Conservation (phyloP, 2,329 filamentous ascomycete species). For the Colletotrichum filicis region DNA sequence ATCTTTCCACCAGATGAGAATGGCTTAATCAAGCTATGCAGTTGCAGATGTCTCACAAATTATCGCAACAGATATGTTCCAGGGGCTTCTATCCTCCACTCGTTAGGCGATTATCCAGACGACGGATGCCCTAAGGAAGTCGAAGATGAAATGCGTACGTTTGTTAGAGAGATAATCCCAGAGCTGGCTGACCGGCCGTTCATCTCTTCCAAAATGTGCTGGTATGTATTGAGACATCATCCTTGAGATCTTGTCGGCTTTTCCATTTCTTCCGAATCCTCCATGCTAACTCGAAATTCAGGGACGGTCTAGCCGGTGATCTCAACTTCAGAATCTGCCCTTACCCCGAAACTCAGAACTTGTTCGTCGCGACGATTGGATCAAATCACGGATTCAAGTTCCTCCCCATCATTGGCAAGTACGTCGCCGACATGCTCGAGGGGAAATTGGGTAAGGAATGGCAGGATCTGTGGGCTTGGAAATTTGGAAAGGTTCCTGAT, state of each 20-base stretch:
- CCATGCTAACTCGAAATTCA: constrained; percentile 1
- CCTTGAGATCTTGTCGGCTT: neutral
- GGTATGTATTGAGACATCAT: constrained; percentile 53
- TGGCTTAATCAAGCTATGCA: constrained; percentile 62
- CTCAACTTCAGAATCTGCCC: constrained; percentile 41
- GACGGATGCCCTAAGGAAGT: constrained; percentile 59
- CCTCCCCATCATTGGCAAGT: constrained; percentile 62
- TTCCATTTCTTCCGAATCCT: neutral
- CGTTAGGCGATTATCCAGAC: constrained; percentile 40
- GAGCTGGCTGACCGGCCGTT: constrained; percentile 60
- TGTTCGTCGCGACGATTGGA: constrained; percentile 63
- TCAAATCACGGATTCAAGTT: constrained; percentile 66
- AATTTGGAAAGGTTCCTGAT: constrained; percentile 35
- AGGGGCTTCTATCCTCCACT: constrained; percentile 36
- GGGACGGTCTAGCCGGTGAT: constrained; percentile 45
- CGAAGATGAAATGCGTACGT: constrained; percentile 61
- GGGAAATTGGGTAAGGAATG: constrained; percentile 53
- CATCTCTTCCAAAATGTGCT: constrained; percentile 60
- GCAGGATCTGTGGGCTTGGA: constrained; percentile 49
- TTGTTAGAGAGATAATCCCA: constrained; percentile 61
- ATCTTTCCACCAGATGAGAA: constrained; percentile 65
- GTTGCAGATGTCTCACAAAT: constrained; percentile 63
- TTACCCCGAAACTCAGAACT: constrained; percentile 40
- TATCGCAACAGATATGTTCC: constrained; percentile 45
- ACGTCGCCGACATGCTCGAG: constrained; percentile 58